Base-by-base conservation (phyloP, 768 basidiomycete genomes). In the Neoboletus magnificus region DNA sequence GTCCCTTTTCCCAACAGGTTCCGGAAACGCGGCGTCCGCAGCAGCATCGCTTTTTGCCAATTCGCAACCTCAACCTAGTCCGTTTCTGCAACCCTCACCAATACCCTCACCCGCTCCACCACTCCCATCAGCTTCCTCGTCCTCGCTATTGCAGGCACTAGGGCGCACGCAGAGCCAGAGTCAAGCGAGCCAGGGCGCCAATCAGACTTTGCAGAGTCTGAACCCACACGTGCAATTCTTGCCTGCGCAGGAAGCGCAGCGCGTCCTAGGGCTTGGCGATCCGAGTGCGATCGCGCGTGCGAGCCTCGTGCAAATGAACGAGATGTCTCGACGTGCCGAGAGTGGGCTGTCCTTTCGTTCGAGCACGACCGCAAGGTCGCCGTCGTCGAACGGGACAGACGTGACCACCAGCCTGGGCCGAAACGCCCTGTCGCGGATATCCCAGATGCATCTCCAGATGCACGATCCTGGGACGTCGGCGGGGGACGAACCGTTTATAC, bases 231-330 rank as follows among this genome's bases (percentile, higher is more conserved):
- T 66, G 4, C 69, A 70, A 20, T 88, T 88, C 68, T 66, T 88
- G 29, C 81, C 84, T 27, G 74, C 78, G 12, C 78, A 79, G 39
- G 81, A 83, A 61, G 78, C 81, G 15, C 83, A 82, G 56, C 77
- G 80, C 15, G 73, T 80, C 53, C 70, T 80, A 54, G 74, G 77
- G 39, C 60, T 71, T 2, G 61, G 61, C 20, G 62, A 82, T 62
- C 71, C 74, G n/a, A 77, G 82, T 35, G 79, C 64, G 39, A 56
- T 89, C 44, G 87, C 86, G 4, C 80, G 83, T 23, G 86, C 85
- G 16, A 82, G 84, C 49, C 79, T 91, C 55, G 77, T 82, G 62
- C 87, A 89, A 68, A 87, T 91, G 84, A 89, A 84, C 71, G 89
- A 90, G 65, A 80, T 87, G 59, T 87, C 86, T 42, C 74, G 86